phyloP scores from a whole-genome alignment of 108 stramenopile genomes.

The Conticribra guillardii region DNA sequence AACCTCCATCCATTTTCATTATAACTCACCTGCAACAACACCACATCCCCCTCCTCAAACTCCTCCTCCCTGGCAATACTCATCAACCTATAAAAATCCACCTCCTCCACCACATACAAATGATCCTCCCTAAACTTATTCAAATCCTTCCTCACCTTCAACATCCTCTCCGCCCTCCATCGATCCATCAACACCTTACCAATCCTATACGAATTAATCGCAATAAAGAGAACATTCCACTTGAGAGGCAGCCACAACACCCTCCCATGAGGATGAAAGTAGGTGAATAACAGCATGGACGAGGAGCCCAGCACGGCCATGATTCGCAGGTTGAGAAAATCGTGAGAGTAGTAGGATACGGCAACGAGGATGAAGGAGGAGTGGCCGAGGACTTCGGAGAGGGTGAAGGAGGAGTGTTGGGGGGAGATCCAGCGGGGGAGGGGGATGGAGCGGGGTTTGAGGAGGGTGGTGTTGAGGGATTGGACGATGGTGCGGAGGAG shows the following conservation, averaged over 20 bases:
- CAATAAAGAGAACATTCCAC: conserved; percentile 86
- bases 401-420: conserved; percentile 59
- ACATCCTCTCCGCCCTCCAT: conserved; percentile 56
- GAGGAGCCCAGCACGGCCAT: conserved; percentile 77
- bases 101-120: conserved; percentile 69
- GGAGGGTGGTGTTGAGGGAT: conserved; percentile 39
- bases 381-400: conserved; percentile 81
- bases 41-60: conserved; percentile 59
- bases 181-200: conserved; percentile 58
- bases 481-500: conserved; percentile 12
- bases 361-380: conserved; percentile 83
- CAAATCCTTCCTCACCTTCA: conserved; percentile 49
- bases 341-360: conserved; percentile 73
- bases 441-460: conserved; percentile 67
- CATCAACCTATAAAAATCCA: conserved; percentile 71
- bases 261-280: conserved; percentile 90
- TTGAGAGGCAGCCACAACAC: conserved; percentile 86
- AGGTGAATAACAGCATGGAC: conserved; percentile 82
- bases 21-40: conserved; percentile 51
- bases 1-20: neutral
- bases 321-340: conserved; percentile 74
- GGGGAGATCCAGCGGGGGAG: conserved; percentile 85
- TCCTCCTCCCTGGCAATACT: conserved; percentile 49
- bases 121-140: conserved; percentile 59
- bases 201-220: conserved; percentile 74